A percentile compares a stretch with the other conserved stretches of the same genome.
Conservation (phyloP, 2,329 filamentous ascomycete species). For the Ilyonectria sp. region DNA sequence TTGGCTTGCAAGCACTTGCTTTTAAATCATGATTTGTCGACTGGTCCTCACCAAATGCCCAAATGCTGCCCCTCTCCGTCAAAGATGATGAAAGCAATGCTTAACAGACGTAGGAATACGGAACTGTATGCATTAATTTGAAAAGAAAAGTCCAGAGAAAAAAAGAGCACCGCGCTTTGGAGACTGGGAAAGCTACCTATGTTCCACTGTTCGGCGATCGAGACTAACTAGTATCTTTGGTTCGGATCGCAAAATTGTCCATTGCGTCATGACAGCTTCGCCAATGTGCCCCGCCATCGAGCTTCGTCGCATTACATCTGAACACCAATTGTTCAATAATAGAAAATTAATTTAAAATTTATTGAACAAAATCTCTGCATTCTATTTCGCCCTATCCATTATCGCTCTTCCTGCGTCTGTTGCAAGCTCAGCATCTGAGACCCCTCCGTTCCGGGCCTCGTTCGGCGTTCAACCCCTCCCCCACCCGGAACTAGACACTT, state of each 20-base stretch:
- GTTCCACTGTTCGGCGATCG: not conserved
- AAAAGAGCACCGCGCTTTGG: not conserved
- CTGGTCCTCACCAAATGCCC: not conserved
- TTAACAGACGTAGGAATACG: not conserved
- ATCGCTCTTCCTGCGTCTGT: not conserved
- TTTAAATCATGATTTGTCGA: not conserved
- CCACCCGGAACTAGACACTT: slow-evolving; percentile 24
- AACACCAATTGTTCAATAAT: not conserved
- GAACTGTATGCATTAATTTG: not conserved
- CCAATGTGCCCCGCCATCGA: slow-evolving; percentile 2
- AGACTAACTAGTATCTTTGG: not conserved
- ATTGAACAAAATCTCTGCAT: no score
- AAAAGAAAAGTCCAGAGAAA: not conserved
- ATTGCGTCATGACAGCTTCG: slow-evolving; percentile 19
- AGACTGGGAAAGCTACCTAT: not conserved
- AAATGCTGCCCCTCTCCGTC: not conserved
- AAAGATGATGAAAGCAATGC: not conserved
- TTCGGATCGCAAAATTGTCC: not conserved
- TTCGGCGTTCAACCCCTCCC: slow-evolving; percentile 27
- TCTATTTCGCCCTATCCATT: no score
- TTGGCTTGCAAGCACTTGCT: not conserved
- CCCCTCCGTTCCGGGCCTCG: not conserved
- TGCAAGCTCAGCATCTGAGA: not conserved
- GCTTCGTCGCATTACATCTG: not conserved
- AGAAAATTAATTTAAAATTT: fast-evolving